These are phyloP conservation scores for Hypoxylon sp. DNA, from an alignment of 2,329 filamentous ascomycete genomes.

Conservation along the genomic window DNA sequence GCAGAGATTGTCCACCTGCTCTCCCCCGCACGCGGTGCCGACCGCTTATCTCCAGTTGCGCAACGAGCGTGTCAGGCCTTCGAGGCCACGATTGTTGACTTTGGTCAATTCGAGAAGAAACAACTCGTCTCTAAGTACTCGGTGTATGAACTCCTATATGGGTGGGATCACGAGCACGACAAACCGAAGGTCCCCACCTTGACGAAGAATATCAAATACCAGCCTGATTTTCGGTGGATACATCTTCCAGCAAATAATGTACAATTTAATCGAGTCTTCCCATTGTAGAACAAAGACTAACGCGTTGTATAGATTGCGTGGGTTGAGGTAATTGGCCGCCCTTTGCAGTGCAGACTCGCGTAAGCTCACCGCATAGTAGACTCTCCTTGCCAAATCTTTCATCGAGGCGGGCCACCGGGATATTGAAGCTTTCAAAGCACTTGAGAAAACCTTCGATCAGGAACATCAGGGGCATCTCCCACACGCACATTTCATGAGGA, in stretches of 20 bases:
- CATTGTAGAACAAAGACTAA: conserved; percentile 37
- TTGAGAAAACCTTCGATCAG: conserved; percentile 72
- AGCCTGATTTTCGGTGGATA: conserved; percentile 65
- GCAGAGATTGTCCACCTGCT: conserved; percentile 55
- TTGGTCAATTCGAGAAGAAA: conserved; percentile 58
- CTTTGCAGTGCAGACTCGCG: conserved; percentile 1
- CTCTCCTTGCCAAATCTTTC: conserved; percentile 72
- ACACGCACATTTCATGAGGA: conserved; percentile 73
- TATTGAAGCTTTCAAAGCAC: conserved; percentile 71
- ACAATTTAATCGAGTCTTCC: conserved; percentile 26
- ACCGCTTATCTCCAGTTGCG: conserved; percentile 55
- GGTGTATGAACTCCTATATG: conserved; percentile 66
- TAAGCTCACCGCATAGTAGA: conserved; percentile 46
- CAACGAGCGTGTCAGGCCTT: conserved; percentile 61
- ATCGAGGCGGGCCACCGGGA: conserved; percentile 73
- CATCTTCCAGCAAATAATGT: conserved; percentile 66
- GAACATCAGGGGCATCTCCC: conserved; percentile 69
- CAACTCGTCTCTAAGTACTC: conserved; percentile 61
- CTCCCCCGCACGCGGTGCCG: conserved; percentile 53
- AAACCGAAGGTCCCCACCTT: conserved; percentile 62
- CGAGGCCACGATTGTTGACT: conserved; percentile 66
- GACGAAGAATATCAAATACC: conserved; percentile 59
- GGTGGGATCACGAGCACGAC: conserved; percentile 59
- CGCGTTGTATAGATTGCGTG: conserved; percentile 63
- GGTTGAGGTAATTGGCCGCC: conserved; percentile 62